These are phyloP conservation scores for Arthrobotrys musiformis DNA, from an alignment of 2,329 filamentous ascomycete genomes.

Conservation along the genomic window DNA sequence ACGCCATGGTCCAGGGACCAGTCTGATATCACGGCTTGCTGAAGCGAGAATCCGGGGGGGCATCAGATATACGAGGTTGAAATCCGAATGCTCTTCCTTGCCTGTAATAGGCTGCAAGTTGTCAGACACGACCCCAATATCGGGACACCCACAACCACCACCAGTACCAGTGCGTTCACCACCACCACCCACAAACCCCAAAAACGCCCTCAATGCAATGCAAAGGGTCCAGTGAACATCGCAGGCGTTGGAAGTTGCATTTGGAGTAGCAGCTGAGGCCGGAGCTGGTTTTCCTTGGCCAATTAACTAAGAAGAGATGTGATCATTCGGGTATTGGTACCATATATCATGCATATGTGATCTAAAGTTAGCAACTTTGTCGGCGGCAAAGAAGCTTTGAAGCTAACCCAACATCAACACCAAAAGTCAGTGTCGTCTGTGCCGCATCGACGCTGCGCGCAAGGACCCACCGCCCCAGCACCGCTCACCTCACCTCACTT, in stretches of 20 bases:
- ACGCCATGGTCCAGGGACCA: constrained; percentile 55
- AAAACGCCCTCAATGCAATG: background rate
- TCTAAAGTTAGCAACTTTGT: constrained; percentile 44
- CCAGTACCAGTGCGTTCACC: too few relatives aligned
- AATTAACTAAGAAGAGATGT: constrained; percentile 1
- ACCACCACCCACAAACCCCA: background rate
- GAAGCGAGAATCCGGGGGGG: constrained; percentile 53
- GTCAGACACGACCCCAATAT: constrained; percentile 5
- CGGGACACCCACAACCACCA: constrained; percentile 5
- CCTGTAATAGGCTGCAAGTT: constrained; percentile 19
- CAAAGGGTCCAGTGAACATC: background rate
- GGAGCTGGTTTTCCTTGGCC: background rate
- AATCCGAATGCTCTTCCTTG: constrained; percentile 35
- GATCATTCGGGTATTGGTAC: constrained; percentile 12
- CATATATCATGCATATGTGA: background rate
- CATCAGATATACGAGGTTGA: constrained; percentile 46
- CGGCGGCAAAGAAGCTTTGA: constrained; percentile 40
- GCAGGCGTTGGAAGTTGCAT: constrained; percentile 6
- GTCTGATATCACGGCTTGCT: constrained; percentile 50
- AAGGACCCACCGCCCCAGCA: constrained; percentile 39
- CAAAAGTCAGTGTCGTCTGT: constrained; percentile 35
- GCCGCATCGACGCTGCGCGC: constrained; percentile 37
- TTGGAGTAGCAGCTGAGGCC: background rate
- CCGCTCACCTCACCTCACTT: background rate
- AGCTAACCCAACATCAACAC: constrained; percentile 36